Conservation (phyloP, 148 eudicot species). For the Rhododendron vialii region DNA sequence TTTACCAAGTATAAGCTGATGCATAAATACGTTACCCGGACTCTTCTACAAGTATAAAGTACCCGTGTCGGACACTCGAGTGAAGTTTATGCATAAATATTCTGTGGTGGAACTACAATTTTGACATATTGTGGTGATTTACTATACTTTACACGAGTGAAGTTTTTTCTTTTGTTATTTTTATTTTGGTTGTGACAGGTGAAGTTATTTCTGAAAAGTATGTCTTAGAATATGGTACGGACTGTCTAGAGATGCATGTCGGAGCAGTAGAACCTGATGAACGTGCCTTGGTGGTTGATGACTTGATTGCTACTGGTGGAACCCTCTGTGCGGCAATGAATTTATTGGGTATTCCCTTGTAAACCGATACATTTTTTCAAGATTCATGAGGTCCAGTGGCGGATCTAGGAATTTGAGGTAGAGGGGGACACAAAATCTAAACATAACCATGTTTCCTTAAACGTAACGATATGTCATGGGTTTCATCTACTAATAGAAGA, state of each 20-base stretch:
- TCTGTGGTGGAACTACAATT: neutral
- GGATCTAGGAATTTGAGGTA: too few species aligned
- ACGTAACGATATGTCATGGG: too few species aligned
- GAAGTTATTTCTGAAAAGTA: conserved; percentile 75
- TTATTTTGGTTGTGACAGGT: conserved; percentile 33
- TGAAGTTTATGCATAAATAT: neutral
- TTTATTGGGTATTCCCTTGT: conserved; percentile 52
- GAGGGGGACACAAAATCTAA: too few species aligned
- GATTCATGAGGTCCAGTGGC: too few species aligned
- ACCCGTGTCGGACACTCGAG: neutral
- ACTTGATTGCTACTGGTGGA: conserved; percentile 91
- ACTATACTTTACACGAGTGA: neutral
- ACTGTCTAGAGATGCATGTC: conserved; percentile 89
- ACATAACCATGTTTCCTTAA: too few species aligned
- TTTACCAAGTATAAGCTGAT: neutral
- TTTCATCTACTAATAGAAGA: too few species aligned
- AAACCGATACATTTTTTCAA: neutral
- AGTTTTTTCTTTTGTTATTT: neutral
- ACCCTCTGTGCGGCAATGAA: conserved; percentile 90
- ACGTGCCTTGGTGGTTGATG: conserved; percentile 83
- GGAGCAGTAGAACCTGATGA: conserved; percentile 83
- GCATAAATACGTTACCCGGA: neutral
- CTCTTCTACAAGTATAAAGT: too few species aligned
- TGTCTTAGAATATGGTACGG: conserved; percentile 78
- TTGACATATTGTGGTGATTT: neutral